Conservation (phyloP, 2,329 filamentous ascomycete species). For the Raffaelea deltoideospora region DNA sequence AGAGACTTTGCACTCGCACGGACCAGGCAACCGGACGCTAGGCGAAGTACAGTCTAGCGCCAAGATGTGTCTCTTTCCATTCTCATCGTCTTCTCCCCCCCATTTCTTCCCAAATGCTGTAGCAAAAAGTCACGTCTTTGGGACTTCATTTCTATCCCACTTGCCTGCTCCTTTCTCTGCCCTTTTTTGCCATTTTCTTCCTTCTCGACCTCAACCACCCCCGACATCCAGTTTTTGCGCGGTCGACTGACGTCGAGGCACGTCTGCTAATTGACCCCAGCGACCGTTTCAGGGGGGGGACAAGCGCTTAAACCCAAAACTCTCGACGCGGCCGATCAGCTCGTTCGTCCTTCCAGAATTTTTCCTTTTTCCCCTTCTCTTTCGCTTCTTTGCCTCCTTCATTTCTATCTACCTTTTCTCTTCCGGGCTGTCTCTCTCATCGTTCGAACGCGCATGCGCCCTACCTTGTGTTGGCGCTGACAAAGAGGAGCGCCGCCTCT, state of each 20-base stretch:
- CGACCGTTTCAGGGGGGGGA: too few species aligned
- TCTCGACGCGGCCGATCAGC: too few species aligned
- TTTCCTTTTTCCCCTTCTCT: neutral
- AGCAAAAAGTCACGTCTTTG: too few species aligned
- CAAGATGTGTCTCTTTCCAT: slow-evolving; percentile 4
- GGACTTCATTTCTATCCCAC: slow-evolving; percentile 2
- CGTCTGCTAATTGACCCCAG: too few species aligned
- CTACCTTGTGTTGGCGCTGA: neutral
- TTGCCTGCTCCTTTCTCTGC: too few species aligned
- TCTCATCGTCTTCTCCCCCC: slow-evolving; percentile 6
- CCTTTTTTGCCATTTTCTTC: neutral
- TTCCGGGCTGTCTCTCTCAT: neutral
- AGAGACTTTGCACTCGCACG: too few species aligned
- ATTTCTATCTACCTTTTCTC: neutral
- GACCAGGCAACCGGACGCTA: slow-evolving; percentile 8
- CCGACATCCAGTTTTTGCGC: too few species aligned
- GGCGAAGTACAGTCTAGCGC: slow-evolving; percentile 6
- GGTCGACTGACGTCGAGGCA: too few species aligned
- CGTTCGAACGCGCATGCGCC: neutral
- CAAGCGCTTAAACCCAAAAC: too few species aligned
- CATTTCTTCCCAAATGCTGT: slow-evolving; percentile 5
- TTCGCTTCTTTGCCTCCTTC: neutral
- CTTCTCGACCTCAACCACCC: neutral
- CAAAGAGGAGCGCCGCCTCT: neutral
- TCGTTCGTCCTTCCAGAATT: too few species aligned